phyloP scores from a whole-genome alignment of 352 stramenopile species.

The Globisporangium heterothallicum region DNA sequence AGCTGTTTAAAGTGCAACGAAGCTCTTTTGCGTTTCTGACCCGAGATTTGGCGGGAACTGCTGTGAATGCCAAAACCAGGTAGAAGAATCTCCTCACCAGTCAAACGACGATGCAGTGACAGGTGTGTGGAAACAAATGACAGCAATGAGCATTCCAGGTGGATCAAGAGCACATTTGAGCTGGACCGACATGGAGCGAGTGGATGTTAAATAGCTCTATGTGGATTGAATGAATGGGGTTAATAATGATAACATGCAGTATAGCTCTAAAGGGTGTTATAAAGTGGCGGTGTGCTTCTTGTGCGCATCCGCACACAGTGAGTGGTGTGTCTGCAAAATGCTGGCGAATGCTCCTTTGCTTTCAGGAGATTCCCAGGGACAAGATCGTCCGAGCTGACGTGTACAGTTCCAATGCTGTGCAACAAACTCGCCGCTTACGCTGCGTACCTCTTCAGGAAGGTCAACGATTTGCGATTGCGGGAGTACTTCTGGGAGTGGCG shows the following conservation, averaged over 20 bases:
- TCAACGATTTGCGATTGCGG: constrained; percentile 42
- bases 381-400: background rate
- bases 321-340: background rate
- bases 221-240: background rate
- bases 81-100: too few relatives aligned
- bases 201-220: constrained; percentile 11
- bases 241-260: constrained; percentile 12
- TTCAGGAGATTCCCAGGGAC: too few relatives aligned
- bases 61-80: too few relatives aligned
- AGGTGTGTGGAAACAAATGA: too few relatives aligned
- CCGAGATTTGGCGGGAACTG: too few relatives aligned
- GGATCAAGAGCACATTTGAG: too few relatives aligned
- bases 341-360: constrained; percentile 1
- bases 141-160: too few relatives aligned
- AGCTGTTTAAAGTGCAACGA: too few relatives aligned
- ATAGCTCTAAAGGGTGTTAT: constrained; percentile 1
- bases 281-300: constrained; percentile 2
- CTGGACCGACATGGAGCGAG: background rate
- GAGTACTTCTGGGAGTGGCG: constrained; percentile 55
- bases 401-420: constrained; percentile 9
- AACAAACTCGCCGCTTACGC: constrained; percentile 12
- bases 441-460: constrained; percentile 41
- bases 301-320: constrained; percentile 2
- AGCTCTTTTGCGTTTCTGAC: too few relatives aligned
- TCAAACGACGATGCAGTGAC: too few relatives aligned